A percentile compares a stretch with the other conserved stretches of the same genome.
Evolutionary conservation across 108 stramenopile genomes (phyloP).

Genomic region (Cyclostephanos invisitatus): DNA sequence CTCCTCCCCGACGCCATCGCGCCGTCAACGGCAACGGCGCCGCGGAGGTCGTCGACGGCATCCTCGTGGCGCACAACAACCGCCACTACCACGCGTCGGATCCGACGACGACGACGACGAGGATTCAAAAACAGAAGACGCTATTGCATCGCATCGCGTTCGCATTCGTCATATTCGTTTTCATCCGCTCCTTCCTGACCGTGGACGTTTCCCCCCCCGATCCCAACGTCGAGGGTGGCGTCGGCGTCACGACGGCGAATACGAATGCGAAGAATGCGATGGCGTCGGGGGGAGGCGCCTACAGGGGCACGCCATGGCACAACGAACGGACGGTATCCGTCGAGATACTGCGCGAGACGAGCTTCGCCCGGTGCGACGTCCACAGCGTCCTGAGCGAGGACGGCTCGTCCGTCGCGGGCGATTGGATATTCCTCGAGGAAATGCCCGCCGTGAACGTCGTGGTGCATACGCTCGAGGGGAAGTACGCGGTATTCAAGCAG

Average conservation of each 20-base stretch:
- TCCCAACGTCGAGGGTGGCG: background rate
- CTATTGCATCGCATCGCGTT: background rate
- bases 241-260: too few species aligned
- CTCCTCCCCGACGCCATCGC: too few species aligned
- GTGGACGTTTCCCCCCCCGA: background rate
- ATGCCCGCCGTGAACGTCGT: slow-evolving; percentile 58
- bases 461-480: slow-evolving; percentile 43
- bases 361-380: slow-evolving; percentile 64
- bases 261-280: too few species aligned
- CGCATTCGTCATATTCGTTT: background rate
- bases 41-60: too few species aligned
- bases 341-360: slow-evolving; percentile 47
- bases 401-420: slow-evolving; percentile 34
- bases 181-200: background rate
- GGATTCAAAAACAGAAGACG: background rate
- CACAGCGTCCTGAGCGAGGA: slow-evolving; percentile 51
- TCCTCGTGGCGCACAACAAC: too few species aligned
- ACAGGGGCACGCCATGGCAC: slow-evolving; percentile 29
- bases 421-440: slow-evolving; percentile 74
- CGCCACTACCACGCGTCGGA: too few species aligned
- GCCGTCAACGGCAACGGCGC: too few species aligned
- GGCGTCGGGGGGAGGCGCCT: background rate
- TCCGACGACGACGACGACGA: background rate
- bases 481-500: slow-evolving; percentile 58
- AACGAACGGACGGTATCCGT: slow-evolving; percentile 41